Evolutionary conservation across 176 grass and related monocot genomes (phyloP).

Genomic region (Musa acuminata): DNA sequence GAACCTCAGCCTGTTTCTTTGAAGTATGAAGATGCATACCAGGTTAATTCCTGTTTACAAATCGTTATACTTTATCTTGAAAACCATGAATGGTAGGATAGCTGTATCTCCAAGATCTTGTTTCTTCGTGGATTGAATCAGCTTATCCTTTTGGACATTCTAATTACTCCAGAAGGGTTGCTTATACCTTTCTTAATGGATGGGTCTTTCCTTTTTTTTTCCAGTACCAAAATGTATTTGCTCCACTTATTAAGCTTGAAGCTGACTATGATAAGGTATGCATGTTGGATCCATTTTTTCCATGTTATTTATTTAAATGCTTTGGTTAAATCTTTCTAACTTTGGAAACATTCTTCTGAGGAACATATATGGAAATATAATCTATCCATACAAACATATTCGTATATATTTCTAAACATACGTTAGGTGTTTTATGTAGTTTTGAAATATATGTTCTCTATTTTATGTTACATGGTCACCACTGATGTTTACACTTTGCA

Average conservation of each 20-base stretch:
- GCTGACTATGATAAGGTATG: constrained; percentile 99
- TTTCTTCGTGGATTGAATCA: no score
- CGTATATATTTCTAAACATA: no score
- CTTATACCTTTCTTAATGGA: neutral
- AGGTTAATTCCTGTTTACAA: constrained; percentile 32
- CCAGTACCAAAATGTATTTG: constrained; percentile 99
- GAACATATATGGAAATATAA: no score
- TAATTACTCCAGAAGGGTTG: neutral
- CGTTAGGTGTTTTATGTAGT: neutral
- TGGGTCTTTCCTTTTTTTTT: neutral
- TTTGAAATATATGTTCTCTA: neutral
- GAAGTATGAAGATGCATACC: constrained; percentile 99
- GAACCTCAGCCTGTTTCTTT: constrained; percentile 72
- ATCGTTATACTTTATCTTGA: no score
- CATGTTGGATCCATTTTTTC: constrained; percentile 4
- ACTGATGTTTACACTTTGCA: constrained; percentile 8
- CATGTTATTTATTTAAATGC: neutral
- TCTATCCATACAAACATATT: neutral
- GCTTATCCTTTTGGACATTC: neutral
- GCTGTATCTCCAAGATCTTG: no score
- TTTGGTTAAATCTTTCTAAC: neutral
- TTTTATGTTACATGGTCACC: neutral
- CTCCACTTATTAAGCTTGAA: constrained; percentile 94
- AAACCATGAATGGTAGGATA: no score
- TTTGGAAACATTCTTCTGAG: neutral